Evolutionary conservation across 805 yeast genomes (phyloP).

Genomic region (Candida quercuum): DNA sequence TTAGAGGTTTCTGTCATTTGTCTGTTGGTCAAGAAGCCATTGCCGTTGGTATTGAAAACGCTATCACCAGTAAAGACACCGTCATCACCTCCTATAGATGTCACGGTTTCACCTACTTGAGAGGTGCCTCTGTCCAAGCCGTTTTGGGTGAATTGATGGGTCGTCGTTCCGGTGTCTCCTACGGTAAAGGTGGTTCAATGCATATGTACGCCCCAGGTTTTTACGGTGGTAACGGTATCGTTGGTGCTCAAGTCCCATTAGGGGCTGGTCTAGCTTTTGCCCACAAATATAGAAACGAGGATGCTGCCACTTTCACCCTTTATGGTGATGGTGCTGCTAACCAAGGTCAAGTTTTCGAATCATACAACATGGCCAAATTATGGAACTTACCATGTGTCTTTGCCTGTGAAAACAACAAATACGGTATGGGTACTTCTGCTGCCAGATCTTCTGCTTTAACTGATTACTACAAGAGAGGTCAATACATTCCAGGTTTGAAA

Average conservation of each 20-base stretch:
- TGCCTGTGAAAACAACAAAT: conserved; percentile 98
- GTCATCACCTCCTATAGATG: conserved; percentile 97
- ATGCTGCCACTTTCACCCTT: conserved; percentile 75
- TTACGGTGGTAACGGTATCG: conserved; percentile 99
- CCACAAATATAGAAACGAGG: conserved; percentile 85
- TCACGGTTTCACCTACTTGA: conserved; percentile 96
- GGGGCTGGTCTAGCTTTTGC: conserved; percentile 99
- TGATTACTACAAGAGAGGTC: conserved; percentile 98
- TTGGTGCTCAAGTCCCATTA: conserved; percentile 98
- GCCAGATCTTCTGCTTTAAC: conserved; percentile 94
- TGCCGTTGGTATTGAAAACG: conserved; percentile 97
- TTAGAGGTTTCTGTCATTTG: conserved; percentile 98
- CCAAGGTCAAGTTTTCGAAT: conserved; percentile 98
- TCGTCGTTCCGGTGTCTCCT: conserved; percentile 88
- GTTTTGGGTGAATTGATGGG: conserved; percentile 97
- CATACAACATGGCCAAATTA: conserved; percentile 98
- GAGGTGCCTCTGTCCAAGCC: conserved; percentile 88
- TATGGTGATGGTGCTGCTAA: conserved; percentile 99
- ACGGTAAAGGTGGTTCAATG: conserved; percentile 99
- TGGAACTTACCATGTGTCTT: conserved; percentile 95
- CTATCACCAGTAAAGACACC: conserved; percentile 79
- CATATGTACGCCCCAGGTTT: conserved; percentile 95
- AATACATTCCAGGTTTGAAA: conserved; percentile 97
- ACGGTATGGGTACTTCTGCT: conserved; percentile 99
- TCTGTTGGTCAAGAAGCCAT: conserved; percentile 98